phyloP scores from a whole-genome alignment of 129 eudicot species.

The Chrysanthemum lavandulifolium region DNA sequence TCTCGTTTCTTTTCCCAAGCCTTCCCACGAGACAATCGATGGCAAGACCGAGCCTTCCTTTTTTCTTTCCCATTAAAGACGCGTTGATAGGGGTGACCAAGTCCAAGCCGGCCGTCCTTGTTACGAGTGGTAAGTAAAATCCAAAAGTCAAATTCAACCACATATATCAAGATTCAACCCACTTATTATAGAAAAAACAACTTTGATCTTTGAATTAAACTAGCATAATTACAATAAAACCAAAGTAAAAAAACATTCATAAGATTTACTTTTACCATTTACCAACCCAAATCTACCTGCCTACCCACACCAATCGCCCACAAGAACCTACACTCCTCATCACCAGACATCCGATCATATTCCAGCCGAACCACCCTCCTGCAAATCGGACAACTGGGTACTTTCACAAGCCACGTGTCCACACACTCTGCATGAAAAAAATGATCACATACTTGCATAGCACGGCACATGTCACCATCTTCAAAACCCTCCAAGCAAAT shows the following conservation, averaged over 20 bases:
- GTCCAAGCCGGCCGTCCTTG: too few relatives aligned
- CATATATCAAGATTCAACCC: too few relatives aligned
- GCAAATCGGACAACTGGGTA: conserved; percentile 63
- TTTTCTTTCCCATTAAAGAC: too few relatives aligned
- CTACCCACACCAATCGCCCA: conserved; percentile 49
- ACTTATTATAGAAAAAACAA: too few relatives aligned
- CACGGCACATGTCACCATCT: conserved; percentile 46
- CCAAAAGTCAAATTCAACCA: too few relatives aligned
- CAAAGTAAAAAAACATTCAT: neutral
- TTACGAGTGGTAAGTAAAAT: too few relatives aligned
- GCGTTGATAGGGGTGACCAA: too few relatives aligned
- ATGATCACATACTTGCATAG: conserved; percentile 49
- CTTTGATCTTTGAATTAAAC: too few relatives aligned
- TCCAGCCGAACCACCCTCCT: conserved; percentile 48
- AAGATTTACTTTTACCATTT: neutral
- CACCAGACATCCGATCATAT: neutral
- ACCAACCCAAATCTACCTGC: conserved; percentile 17
- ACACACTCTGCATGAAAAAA: conserved; percentile 63
- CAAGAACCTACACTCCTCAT: conserved; percentile 40
- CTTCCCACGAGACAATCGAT: too few relatives aligned
- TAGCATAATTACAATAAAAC: too few relatives aligned
- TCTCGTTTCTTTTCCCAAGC: too few relatives aligned
- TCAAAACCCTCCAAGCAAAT: conserved; percentile 54
- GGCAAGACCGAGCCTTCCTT: too few relatives aligned
- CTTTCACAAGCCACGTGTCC: conserved; percentile 53